A percentile compares a stretch with the other conserved stretches of the same genome.
phyloP scores from a whole-genome alignment of 495 filamentous ascomycete species.

The Xylaria sp. region DNA sequence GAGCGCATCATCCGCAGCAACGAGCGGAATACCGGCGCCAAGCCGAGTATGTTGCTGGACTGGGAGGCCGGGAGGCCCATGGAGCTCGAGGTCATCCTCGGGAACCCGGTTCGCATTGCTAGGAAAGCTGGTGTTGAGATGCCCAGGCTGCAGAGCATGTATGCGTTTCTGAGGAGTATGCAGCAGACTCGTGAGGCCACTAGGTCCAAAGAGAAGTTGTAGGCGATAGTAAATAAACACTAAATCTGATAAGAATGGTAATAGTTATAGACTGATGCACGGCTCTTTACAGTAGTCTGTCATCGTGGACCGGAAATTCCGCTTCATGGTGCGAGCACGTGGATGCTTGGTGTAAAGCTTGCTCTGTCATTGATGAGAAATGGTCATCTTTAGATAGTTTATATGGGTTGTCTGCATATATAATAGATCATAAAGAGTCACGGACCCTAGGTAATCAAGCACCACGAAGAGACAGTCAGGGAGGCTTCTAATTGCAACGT shows the following conservation, averaged over 20 bases:
- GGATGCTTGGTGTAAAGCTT: background rate
- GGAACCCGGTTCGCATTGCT: conserved; percentile 64
- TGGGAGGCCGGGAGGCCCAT: conserved; percentile 62
- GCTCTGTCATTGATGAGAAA: background rate
- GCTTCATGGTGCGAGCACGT: background rate
- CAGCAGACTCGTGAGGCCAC: conserved; percentile 46
- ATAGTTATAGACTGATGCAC: background rate
- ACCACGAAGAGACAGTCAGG: background rate
- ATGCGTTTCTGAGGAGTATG: conserved; percentile 56
- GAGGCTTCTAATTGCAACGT: background rate
- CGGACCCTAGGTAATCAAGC: background rate
- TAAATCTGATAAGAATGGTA: background rate
- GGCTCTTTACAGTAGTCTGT: background rate
- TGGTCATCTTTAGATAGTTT: background rate
- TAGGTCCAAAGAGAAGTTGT: conserved; percentile 45
- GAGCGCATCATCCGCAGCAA: conserved; percentile 62
- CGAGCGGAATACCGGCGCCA: conserved; percentile 61
- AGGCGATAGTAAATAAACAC: background rate
- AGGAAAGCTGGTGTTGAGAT: conserved; percentile 57
- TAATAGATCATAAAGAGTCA: background rate
- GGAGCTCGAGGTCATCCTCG: conserved; percentile 69
- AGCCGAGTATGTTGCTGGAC: conserved; percentile 66
- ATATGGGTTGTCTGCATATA: background rate
- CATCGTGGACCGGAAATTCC: background rate
- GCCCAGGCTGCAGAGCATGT: conserved; percentile 60